phyloP scores from a whole-genome alignment of 768 basidiomycete species.

The Naganishia randhawae region DNA sequence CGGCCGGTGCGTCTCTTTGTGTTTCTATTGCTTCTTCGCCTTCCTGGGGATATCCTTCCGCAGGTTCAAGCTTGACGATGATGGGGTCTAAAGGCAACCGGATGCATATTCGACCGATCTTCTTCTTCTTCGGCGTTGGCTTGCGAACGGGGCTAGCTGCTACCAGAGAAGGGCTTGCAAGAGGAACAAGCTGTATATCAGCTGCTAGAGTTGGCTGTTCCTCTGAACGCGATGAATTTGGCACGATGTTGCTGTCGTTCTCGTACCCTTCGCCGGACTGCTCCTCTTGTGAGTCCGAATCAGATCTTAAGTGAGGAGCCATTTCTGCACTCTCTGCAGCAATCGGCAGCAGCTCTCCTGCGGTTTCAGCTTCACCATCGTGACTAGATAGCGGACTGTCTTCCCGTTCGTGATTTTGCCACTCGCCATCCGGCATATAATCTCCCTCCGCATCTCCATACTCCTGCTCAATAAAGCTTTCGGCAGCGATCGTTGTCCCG shows the following conservation, averaged over 20 bases:
- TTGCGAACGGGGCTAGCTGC: neutral
- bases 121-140: neutral
- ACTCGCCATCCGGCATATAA: neutral
- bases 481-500: too few species aligned
- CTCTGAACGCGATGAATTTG: neutral
- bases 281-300: neutral
- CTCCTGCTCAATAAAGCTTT: neutral
- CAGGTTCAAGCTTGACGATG: conserved; percentile 15
- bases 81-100: conserved; percentile 6
- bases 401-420: neutral
- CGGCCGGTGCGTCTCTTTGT: neutral
- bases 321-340: neutral
- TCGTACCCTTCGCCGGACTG: neutral
- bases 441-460: neutral
- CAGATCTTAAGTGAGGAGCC: neutral
- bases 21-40: neutral
- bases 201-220: neutral
- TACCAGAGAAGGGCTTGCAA: neutral
- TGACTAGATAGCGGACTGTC: conserved; percentile 8
- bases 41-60: neutral
- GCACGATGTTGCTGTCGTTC: neutral
- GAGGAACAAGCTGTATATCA: neutral
- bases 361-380: neutral
- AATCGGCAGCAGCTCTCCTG: neutral
- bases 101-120: conserved; percentile 9